These are phyloP conservation scores for Myriosclerotinia scirpicola DNA, from an alignment of 2,329 filamentous ascomycete species.

Conservation along the genomic window DNA sequence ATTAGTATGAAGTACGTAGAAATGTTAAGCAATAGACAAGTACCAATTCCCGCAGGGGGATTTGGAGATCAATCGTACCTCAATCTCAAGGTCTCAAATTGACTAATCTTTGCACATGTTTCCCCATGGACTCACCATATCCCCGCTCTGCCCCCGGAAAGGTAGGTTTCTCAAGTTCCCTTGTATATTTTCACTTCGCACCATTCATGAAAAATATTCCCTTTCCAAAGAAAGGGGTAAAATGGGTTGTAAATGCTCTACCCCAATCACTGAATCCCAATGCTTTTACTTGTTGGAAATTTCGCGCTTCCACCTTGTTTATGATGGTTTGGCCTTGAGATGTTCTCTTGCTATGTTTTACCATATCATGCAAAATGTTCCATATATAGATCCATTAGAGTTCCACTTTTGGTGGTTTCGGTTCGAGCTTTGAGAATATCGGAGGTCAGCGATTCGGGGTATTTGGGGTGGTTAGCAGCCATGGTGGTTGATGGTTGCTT, in stretches of 20 bases:
- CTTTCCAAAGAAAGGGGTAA: constrained; percentile 12
- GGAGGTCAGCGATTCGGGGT: neutral
- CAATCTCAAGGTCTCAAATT: constrained; percentile 17
- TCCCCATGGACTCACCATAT: constrained; percentile 11
- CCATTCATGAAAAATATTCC: constrained; percentile 19
- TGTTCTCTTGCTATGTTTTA: constrained; percentile 13
- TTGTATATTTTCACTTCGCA: constrained; percentile 12
- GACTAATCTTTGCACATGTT: constrained; percentile 11
- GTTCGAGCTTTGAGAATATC: constrained; percentile 11
- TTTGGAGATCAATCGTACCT: constrained; percentile 20
- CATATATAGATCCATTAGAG: constrained; percentile 17
- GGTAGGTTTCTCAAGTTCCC: constrained; percentile 13
- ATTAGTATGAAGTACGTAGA: neutral
- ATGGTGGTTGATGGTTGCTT: neutral
- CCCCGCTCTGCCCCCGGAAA: constrained; percentile 13
- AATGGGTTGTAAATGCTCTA: constrained; percentile 12
- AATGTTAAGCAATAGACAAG: neutral
- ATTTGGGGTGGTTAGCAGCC: constrained; percentile 1
- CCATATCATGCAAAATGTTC: constrained; percentile 4
- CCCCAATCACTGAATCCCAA: constrained; percentile 7
- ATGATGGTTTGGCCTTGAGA: constrained; percentile 1
- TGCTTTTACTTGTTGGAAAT: constrained; percentile 15
- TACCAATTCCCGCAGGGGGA: constrained; percentile 11
- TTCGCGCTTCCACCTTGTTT: constrained; percentile 17
- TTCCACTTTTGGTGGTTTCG: constrained; percentile 4